phyloP scores from a whole-genome alignment of 1,284 basidiomycete species.

The Tylopilus sp. region DNA sequence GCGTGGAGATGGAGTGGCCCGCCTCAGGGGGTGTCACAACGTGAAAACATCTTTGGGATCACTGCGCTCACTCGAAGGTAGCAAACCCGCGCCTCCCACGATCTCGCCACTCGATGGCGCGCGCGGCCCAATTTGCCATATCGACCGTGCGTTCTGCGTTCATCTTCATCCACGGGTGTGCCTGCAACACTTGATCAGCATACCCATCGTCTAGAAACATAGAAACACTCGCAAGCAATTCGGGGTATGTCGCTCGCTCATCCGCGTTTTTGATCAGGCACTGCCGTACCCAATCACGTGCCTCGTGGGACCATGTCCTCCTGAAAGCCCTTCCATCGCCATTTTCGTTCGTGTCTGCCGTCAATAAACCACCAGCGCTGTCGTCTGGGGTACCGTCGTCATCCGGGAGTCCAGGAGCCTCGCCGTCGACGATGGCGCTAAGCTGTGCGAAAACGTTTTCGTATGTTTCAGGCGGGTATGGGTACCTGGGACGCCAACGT shows the following conservation, averaged over 20 bases:
- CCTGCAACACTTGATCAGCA: constrained; percentile 30
- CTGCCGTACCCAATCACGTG: constrained; percentile 54
- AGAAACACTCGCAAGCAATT: constrained; percentile 59
- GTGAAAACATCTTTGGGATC: neutral
- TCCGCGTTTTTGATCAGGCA: constrained; percentile 78
- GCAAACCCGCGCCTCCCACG: constrained; percentile 25
- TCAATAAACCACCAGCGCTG: constrained; percentile 8
- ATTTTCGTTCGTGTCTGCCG: constrained; percentile 33
- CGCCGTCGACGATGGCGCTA: constrained; percentile 92
- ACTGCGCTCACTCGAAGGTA: constrained; percentile 24
- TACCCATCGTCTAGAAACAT: neutral
- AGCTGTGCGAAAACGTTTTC: constrained; percentile 95
- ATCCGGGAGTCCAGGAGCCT: constrained; percentile 78
- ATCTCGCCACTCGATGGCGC: constrained; percentile 50
- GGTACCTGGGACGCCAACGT: constrained; percentile 49
- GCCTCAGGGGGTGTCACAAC: constrained; percentile 17
- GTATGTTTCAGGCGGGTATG: constrained; percentile 98
- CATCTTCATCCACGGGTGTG: constrained; percentile 66
- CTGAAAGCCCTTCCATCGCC: constrained; percentile 10
- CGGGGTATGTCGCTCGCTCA: constrained; percentile 76
- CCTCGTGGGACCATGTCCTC: constrained; percentile 35
- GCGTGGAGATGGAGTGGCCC: constrained; percentile 20
- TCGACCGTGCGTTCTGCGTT: constrained; percentile 63
- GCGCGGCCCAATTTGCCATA: constrained; percentile 77
- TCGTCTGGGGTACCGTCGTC: constrained; percentile 28